These are phyloP conservation scores for Fusarium camptoceras DNA, from an alignment of 2,329 filamentous ascomycete species.

Conservation along the genomic window DNA sequence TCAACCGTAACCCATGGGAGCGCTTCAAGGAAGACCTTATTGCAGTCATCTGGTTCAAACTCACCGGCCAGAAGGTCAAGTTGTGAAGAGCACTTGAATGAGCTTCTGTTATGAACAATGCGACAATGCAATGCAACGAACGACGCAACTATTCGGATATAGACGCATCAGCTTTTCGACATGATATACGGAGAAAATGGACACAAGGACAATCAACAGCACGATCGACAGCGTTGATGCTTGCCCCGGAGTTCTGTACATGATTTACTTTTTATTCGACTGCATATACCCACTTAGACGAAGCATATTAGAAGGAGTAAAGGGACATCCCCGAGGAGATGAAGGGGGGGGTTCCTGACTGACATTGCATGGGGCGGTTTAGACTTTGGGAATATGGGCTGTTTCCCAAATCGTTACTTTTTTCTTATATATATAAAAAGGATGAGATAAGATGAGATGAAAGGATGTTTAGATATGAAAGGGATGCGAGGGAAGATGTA, in stretches of 20 bases:
- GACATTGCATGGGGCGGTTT: slow-evolving; percentile 3
- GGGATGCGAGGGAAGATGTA: slow-evolving; percentile 12
- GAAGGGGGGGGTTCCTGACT: background rate
- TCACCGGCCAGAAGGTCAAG: slow-evolving; percentile 71
- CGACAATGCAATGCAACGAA: background rate
- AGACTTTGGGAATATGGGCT: slow-evolving; percentile 2
- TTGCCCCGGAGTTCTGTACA: slow-evolving; percentile 34
- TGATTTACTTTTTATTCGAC: slow-evolving; percentile 32
- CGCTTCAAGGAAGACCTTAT: slow-evolving; percentile 75
- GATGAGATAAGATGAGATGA: slow-evolving; percentile 15
- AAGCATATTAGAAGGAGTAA: slow-evolving; percentile 37
- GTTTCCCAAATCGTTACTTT: slow-evolving; percentile 1
- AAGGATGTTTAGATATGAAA: slow-evolving; percentile 26
- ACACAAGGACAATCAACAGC: slow-evolving; percentile 10
- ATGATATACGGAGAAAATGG: slow-evolving; percentile 32
- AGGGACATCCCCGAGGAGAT: slow-evolving; percentile 9
- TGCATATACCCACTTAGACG: slow-evolving; percentile 42
- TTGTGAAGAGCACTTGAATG: slow-evolving; percentile 52
- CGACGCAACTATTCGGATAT: slow-evolving; percentile 8
- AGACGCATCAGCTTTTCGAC: slow-evolving; percentile 19
- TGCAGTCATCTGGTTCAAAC: slow-evolving; percentile 70
- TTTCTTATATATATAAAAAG: background rate
- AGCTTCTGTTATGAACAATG: background rate
- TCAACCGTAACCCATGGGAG: slow-evolving; percentile 89
- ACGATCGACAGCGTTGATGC: slow-evolving; percentile 16